Conservation (phyloP, 2,329 filamentous ascomycete genomes). For the Phialophora expanda region DNA sequence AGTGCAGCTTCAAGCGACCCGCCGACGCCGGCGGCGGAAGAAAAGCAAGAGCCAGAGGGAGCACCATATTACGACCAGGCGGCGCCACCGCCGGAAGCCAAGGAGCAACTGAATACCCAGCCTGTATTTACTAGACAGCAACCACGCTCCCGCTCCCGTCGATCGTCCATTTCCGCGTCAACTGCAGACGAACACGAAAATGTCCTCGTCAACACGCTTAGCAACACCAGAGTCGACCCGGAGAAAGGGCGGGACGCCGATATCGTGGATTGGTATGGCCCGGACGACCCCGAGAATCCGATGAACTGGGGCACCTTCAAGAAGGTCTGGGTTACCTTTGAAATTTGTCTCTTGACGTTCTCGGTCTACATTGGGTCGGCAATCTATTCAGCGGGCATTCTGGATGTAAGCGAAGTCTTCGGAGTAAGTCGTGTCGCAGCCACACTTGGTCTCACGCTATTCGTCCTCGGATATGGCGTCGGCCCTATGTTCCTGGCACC, state of each 20-base stretch:
- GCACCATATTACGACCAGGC: constrained; percentile 6
- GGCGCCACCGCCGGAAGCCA: neutral
- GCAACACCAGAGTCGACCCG: constrained; percentile 7
- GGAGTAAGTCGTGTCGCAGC: constrained; percentile 54
- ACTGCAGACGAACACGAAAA: constrained; percentile 23
- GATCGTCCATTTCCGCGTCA: constrained; percentile 11
- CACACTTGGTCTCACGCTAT: constrained; percentile 57
- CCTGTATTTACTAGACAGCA: neutral
- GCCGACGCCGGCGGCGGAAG: constrained; percentile 3
- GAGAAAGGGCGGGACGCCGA: constrained; percentile 59
- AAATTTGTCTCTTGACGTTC: constrained; percentile 57
- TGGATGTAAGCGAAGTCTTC: constrained; percentile 51
- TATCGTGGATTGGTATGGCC: constrained; percentile 57
- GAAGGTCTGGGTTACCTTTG: constrained; percentile 53
- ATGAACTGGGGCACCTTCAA: constrained; percentile 54
- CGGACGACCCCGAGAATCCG: constrained; percentile 48
- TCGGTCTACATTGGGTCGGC: constrained; percentile 59
- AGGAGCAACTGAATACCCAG: constrained; percentile 8
- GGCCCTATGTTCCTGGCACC: constrained; percentile 55
- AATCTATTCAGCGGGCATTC: constrained; percentile 57
- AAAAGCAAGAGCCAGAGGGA: neutral
- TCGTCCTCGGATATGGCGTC: constrained; percentile 54
- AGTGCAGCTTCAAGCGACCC: constrained; percentile 7
- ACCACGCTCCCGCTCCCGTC: constrained; percentile 3
- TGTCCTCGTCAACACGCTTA: constrained; percentile 20